Base-by-base conservation (phyloP, 805 yeast genomes). In the Wickerhamomyces canadensis region DNA sequence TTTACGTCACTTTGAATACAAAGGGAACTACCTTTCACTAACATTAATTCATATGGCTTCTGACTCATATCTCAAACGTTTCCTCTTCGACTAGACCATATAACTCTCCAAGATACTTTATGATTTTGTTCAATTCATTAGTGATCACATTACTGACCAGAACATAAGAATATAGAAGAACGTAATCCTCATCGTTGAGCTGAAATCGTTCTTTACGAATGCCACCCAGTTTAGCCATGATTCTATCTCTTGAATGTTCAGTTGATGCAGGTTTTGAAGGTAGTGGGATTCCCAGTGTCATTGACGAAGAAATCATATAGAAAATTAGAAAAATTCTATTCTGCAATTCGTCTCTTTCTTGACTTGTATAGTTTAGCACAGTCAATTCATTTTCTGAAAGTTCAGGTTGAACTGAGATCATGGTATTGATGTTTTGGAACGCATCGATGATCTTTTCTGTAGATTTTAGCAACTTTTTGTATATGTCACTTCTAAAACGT, bases 251-350 rank as follows among this genome's bases (percentile, higher is more conserved):
- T 1, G 93, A 80, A 52, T 80, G 84, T 30, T 75, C 84, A 0
- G 87, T 80, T 0, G 85, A 78, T 0, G 93, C 91, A 1, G 89
- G 80, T 47, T 78, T 79, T 18, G 72, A 74, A 0, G 95, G 94
- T 18, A 85, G 54, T 2, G 95, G 95, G 39, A 84, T 76, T 3
- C 88, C 87, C 9, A 85, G 62, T 30, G 76, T 72, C 63, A 85
- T 66, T 0, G 94, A 83, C 10, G 91, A 78, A 3, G 94, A 78
- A 13, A 81, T 61, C 81, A 80, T 79, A 61, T 86, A 86, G 54
- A 85, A 85, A 6, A 82, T 76, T 41, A 85, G 61, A 45, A 85
- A 85, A 3, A 85, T 73, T 15, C 91, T 60, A 44, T 80, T 79
- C 51, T 82, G 84, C 15, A 86, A 62, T 51, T 86, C 94, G 11